Conservation (phyloP, 352 stramenopile genomes). For the Thalassiosira hispida region DNA sequence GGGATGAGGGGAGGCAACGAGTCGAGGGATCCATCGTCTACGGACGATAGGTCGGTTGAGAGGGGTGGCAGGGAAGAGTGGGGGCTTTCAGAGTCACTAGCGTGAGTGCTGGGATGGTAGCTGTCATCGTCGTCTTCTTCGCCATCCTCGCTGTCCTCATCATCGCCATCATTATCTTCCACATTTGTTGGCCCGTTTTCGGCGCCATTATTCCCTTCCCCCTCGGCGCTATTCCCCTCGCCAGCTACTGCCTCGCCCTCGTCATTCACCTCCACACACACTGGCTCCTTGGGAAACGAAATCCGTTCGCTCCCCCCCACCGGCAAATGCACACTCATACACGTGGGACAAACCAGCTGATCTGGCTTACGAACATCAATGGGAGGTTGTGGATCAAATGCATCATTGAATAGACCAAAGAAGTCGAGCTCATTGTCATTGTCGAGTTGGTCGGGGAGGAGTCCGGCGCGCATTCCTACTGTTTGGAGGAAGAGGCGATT, state of each 20-base stretch:
- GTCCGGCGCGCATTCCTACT: too few relatives aligned
- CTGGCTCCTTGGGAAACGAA: slow-evolving; percentile 5
- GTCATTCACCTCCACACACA: neutral
- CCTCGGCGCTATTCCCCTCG: neutral
- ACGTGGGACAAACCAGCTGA: slow-evolving; percentile 28
- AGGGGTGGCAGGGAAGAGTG: too few relatives aligned
- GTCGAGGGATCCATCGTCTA: neutral
- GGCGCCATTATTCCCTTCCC: neutral
- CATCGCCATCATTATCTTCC: neutral
- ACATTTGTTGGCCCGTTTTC: neutral
- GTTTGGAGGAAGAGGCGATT: neutral
- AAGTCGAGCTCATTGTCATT: neutral
- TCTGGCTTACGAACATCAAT: slow-evolving; percentile 17
- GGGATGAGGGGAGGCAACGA: neutral
- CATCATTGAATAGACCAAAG: slow-evolving; percentile 11
- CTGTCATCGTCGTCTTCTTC: neutral
- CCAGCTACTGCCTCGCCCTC: neutral
- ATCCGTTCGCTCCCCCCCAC: slow-evolving; percentile 14
- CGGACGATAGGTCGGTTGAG: too few relatives aligned
- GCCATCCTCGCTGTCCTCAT: neutral
- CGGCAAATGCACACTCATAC: slow-evolving; percentile 26
- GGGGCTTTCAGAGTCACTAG: too few relatives aligned
- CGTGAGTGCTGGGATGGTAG: too few relatives aligned
- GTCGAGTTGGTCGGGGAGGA: neutral
- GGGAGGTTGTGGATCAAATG: neutral